Base-by-base conservation (phyloP, 2,329 filamentous ascomycete species). In the Thielaviopsis musarum region DNA sequence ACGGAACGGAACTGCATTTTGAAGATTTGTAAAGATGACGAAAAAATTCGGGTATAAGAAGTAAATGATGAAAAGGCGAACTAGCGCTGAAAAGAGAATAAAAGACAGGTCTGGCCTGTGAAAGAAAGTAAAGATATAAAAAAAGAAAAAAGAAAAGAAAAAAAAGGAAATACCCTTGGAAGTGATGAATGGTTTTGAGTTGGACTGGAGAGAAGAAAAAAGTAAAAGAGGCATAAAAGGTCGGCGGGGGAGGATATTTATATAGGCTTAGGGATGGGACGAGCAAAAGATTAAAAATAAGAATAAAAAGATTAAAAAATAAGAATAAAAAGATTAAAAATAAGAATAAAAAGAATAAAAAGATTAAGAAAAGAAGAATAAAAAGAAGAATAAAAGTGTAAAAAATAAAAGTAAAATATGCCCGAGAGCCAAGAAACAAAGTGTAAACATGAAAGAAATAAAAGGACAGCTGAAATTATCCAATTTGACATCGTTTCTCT, bases 1-100 rank as follows among this genome's bases (percentile, higher is more conserved):
- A 77, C 65, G 62, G 73, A 71, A 63, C 73, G 69, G 71, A 78
- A 75, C 62, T 76, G 73, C 79, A 82, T 82, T 63, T 73, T 78
- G 71, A 66, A 58, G 61, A 63, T 60, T 58, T 64, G n/a, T n/a
- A n/a, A 22, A 13, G 41, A 60, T 28, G 9, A 19, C 10, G 15
- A 15, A 24, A 52, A 24, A 52, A 52, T 12, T 41, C 34, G n/a
- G 21, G 26, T 55, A 56, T 9, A 30, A 52, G n/a, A 52, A 52
- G 64, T 65, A 52, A 59, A 58, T 56, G 58, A 54, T 59, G 28
- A 54, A 61, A 55, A 57, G 71, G 75, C 75, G 74, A n/a, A 70
- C 74, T 76, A 34, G 75, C 75, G 74, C 74, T 74, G 60, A 66
- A 62, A 56, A 28, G n/a, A 30, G 38, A 52, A 53, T 51, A 24